Conservation (phyloP, 192 early-diverging fungal genomes). For the Coemansia sp. region DNA sequence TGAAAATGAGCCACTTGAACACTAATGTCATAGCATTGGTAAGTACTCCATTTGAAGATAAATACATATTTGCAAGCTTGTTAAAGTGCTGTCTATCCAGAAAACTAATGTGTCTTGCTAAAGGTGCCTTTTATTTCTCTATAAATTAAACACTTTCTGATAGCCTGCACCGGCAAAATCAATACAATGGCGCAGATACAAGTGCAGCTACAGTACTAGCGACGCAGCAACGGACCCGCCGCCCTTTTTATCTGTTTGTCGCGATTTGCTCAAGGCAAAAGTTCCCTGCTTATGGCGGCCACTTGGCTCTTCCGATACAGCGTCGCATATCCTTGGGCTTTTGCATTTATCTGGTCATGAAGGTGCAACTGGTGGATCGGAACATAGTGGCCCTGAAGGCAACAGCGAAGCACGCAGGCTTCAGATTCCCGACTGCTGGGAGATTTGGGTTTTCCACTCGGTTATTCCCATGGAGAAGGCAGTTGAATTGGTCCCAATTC, state of each 20-base stretch:
- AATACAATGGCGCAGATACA: constrained; percentile 48
- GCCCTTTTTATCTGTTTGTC: constrained; percentile 31
- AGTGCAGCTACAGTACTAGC: constrained; percentile 13
- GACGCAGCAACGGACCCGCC: constrained; percentile 1
- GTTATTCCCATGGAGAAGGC: constrained; percentile 12
- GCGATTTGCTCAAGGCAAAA: constrained; percentile 32
- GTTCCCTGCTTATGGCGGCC: constrained; percentile 48
- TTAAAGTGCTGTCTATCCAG: background rate
- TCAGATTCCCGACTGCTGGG: constrained; percentile 27
- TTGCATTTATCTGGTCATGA: background rate
- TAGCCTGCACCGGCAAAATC: constrained; percentile 29
- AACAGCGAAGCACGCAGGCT: background rate
- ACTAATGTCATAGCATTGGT: constrained; percentile 54
- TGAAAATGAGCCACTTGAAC: constrained; percentile 42
- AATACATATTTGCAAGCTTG: background rate
- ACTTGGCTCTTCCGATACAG: constrained; percentile 10
- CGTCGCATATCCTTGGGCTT: background rate
- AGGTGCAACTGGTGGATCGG: background rate
- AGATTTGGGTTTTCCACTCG: constrained; percentile 42
- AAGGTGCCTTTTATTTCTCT: background rate
- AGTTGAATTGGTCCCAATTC: constrained; percentile 14
- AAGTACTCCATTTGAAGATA: constrained; percentile 11
- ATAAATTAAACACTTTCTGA: background rate
- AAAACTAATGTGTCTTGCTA: background rate
- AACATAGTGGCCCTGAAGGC: background rate